Evolutionary conservation across 192 early-diverging fungal species (phyloP).

Genomic region (Thoreauomyces humboldtii): DNA sequence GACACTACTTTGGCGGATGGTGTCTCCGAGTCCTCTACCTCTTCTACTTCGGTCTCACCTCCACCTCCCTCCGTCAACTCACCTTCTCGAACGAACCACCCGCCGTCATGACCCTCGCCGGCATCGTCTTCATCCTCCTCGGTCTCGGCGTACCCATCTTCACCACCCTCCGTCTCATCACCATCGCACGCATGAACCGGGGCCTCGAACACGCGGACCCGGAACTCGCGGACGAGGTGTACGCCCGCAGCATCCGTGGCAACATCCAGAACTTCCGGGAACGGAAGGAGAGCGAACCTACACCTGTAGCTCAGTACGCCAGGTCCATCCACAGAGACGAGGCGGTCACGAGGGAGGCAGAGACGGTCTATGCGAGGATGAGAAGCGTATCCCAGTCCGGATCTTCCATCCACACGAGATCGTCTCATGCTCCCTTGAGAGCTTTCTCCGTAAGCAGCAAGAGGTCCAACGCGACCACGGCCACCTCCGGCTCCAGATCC

Average conservation of each 20-base stretch:
- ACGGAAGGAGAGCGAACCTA: too few species aligned
- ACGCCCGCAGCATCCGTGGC: constrained; percentile 7
- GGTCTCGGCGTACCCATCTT: constrained; percentile 8
- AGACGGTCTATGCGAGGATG: constrained; percentile 11
- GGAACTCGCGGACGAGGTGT: constrained; percentile 16
- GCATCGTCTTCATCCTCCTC: constrained; percentile 9
- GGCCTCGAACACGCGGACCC: constrained; percentile 5
- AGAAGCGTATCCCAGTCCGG: too few species aligned
- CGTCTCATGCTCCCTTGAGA: too few species aligned
- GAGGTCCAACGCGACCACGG: constrained; percentile 1
- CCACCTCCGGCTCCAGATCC: background rate
- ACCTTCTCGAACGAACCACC: constrained; percentile 10
- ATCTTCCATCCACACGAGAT: too few species aligned
- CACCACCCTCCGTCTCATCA: constrained; percentile 11
- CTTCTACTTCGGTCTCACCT: constrained; percentile 24
- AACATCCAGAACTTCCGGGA: constrained; percentile 12
- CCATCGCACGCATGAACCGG: constrained; percentile 5
- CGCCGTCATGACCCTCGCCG: constrained; percentile 4
- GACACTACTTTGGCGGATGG: constrained; percentile 21
- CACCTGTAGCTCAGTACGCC: background rate
- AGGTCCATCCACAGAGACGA: background rate
- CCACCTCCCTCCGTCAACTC: constrained; percentile 17
- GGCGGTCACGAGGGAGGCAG: background rate
- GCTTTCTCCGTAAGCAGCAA: constrained; percentile 9
- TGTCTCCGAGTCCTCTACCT: constrained; percentile 1